Base-by-base conservation (phyloP, 495 filamentous ascomycete species). In the Aspergillus kassunensis region DNA sequence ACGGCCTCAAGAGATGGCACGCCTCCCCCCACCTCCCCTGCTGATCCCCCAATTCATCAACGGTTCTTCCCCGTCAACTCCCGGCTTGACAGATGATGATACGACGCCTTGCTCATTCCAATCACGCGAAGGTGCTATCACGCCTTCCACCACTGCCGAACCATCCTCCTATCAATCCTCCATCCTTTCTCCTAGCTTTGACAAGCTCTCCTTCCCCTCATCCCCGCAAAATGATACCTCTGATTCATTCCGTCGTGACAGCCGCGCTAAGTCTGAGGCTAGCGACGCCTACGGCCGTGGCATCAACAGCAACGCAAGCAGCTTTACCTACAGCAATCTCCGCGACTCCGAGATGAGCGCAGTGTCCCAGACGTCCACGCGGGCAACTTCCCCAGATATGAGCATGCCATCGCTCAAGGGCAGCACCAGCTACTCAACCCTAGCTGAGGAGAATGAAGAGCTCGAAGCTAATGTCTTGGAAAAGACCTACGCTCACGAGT, bases 351-450 rank as follows among this genome's bases (percentile, higher is more conserved):
- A 92, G 60, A 82, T 83, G 56, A 93, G 88, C 61, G 76, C 86
- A 33, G 63, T 91, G 6, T 96, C 91, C 8, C 83, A 85, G 61
- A 82, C 82, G 2, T 97, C 92, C 13, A 97, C 92, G 2, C 78
- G 91, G 40, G 91, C 91, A 33, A 96, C 91, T 24, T 95, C 90
- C 0, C 92, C 92, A 30, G 92, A 96, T 39, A 73, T 78, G 37
- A 61, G 68, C 63, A 59, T 60, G 15, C 71, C 68, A 7, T 73
- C 69, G 1, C 63, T 86, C 34, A 84, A 84, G 66, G 70, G 72
- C 21, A 71, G 79, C 36, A 73, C 73, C 13, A 82, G 78, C 57
- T 80, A 82, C 58, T 75, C 80, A 1, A 83, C 79, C 1, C 65
- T 84, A n/a, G 81, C 79, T 12, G 90, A 93, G 46, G 87, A 89